phyloP scores from a whole-genome alignment of 768 basidiomycete genomes.

The Lactarius sanguifluus region DNA sequence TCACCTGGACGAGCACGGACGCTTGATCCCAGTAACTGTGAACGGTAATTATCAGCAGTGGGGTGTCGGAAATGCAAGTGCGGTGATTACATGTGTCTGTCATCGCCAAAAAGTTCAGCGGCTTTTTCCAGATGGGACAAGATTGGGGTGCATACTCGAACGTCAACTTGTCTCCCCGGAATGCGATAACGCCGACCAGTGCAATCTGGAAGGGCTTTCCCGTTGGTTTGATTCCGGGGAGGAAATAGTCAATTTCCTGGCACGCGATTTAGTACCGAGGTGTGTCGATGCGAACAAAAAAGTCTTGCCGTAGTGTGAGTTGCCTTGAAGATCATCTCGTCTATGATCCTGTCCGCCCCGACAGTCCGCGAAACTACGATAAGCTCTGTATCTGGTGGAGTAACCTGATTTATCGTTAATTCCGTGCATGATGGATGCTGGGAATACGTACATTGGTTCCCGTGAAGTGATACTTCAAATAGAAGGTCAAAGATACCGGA shows the following conservation, averaged over 20 bases:
- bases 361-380: slow-evolving; percentile 46
- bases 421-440: neutral
- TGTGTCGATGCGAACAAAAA: neutral
- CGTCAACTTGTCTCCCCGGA: slow-evolving; percentile 50
- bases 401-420: slow-evolving; percentile 35
- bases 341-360: slow-evolving; percentile 46
- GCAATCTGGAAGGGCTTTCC: slow-evolving; percentile 44
- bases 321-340: slow-evolving; percentile 50
- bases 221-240: slow-evolving; percentile 37
- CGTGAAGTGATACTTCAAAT: slow-evolving; percentile 42
- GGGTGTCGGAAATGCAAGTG: neutral
- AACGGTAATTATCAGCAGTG: neutral
- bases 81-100: slow-evolving; percentile 35
- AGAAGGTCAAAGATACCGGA: neutral
- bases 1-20: slow-evolving; percentile 44
- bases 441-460: slow-evolving; percentile 32
- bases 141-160: slow-evolving; percentile 43
- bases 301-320: slow-evolving; percentile 40
- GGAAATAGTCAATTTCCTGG: slow-evolving; percentile 44
- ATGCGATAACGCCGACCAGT: slow-evolving; percentile 46
- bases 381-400: slow-evolving; percentile 43
- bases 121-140: neutral
- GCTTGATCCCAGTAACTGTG: slow-evolving; percentile 52
- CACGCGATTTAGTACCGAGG: neutral
- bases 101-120: neutral